Evolutionary conservation across 768 basidiomycete species (phyloP).

Genomic region (Boletus reticulatus): DNA sequence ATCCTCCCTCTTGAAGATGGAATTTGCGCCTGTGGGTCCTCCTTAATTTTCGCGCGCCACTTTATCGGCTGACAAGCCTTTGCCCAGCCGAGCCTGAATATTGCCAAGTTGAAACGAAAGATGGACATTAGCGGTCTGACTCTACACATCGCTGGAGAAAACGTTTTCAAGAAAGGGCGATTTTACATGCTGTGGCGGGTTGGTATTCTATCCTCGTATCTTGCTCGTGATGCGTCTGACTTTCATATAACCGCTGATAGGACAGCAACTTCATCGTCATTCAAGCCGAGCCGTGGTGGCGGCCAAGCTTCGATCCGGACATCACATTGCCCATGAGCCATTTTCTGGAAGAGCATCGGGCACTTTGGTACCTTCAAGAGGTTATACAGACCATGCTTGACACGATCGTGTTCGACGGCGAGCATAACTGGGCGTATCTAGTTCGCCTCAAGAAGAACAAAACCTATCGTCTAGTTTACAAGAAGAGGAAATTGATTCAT

Average conservation of each 20-base stretch:
- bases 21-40: slow-evolving; percentile 32
- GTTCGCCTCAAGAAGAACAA: slow-evolving; percentile 31
- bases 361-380: slow-evolving; percentile 25
- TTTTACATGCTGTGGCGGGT: slow-evolving; percentile 31
- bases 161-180: slow-evolving; percentile 8
- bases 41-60: background rate
- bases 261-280: slow-evolving; percentile 27
- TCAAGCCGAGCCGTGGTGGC: slow-evolving; percentile 32
- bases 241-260: slow-evolving; percentile 4
- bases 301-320: slow-evolving; percentile 3
- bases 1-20: slow-evolving; percentile 13
- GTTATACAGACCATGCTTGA: slow-evolving; percentile 36
- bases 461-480: slow-evolving; percentile 27
- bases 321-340: background rate
- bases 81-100: slow-evolving; percentile 16
- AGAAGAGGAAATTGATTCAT: slow-evolving; percentile 18
- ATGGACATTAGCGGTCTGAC: slow-evolving; percentile 25
- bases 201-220: background rate
- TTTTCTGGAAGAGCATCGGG: slow-evolving; percentile 20
- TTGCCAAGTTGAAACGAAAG: slow-evolving; percentile 24
- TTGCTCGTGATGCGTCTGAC: slow-evolving; percentile 4
- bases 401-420: slow-evolving; percentile 26
- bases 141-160: slow-evolving; percentile 12
- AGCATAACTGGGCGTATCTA: slow-evolving; percentile 35
- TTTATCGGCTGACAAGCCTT: slow-evolving; percentile 1